Evolutionary conservation across 345 rosid genomes (phyloP).

Genomic region (Hibiscus mutabilis): DNA sequence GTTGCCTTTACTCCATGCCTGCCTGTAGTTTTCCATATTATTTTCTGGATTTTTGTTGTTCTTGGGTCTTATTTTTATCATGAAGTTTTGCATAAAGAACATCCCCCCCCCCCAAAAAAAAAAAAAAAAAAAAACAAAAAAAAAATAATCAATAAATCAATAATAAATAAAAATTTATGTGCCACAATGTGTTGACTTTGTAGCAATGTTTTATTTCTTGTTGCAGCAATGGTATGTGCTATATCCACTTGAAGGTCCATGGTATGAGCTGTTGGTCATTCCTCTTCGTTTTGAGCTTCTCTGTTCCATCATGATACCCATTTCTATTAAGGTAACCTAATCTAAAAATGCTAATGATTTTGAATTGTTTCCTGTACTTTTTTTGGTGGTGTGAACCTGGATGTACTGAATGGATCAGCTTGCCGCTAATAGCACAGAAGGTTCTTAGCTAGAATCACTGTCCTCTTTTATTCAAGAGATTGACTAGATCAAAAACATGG

Average conservation of each 20-base stretch:
- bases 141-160: no score
- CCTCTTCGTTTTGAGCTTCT: slow-evolving; percentile 97
- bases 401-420: neutral
- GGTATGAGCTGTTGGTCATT: slow-evolving; percentile 91
- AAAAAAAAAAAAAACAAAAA: neutral
- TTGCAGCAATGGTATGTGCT: slow-evolving; percentile 94
- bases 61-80: neutral
- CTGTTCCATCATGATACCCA: slow-evolving; percentile 99
- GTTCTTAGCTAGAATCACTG: neutral
- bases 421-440: neutral
- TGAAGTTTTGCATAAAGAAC: neutral
- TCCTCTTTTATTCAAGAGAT: neutral
- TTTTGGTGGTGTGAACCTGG: slow-evolving; percentile 3
- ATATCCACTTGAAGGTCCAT: slow-evolving; percentile 85
- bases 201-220: slow-evolving; percentile 2
- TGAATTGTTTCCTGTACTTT: neutral
- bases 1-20: neutral
- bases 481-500: neutral
- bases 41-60: slow-evolving; percentile 1
- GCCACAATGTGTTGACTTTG: slow-evolving; percentile 7
- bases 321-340: slow-evolving; percentile 75
- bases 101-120: neutral
- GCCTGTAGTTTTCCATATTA: neutral
- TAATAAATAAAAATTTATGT: neutral
- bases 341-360: neutral